These are phyloP conservation scores for Solanum megistacrolobum DNA, from an alignment of 257 asterid species.

Conservation along the genomic window DNA sequence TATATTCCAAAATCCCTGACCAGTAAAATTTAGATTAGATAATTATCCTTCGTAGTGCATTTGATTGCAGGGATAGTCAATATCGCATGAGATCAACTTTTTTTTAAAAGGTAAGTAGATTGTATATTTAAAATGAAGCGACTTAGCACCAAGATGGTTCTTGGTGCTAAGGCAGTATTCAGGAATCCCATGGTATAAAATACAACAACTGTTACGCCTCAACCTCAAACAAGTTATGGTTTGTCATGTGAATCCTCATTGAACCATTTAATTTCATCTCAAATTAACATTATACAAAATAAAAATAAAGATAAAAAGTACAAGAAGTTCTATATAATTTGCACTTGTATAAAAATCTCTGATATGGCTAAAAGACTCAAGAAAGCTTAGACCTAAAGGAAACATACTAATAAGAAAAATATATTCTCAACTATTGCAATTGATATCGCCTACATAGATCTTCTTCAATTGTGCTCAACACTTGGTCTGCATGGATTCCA, in stretches of 20 bases:
- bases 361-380: not conserved
- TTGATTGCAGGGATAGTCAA: not conserved
- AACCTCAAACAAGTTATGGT: not conserved
- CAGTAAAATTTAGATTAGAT: not conserved
- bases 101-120: not conserved
- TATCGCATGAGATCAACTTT: not conserved
- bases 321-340: not conserved
- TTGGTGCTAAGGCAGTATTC: not conserved
- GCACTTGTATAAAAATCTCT: not conserved
- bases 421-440: not conserved
- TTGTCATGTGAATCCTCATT: not conserved
- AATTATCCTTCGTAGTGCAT: not conserved
- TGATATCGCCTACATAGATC: not conserved
- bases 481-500: not conserved
- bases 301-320: not conserved
- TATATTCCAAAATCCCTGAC: not conserved
- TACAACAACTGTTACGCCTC: not conserved
- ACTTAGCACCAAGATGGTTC: not conserved
- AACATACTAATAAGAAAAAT: not conserved
- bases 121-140: not conserved
- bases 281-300: not conserved
- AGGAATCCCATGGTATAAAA: not conserved
- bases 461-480: not conserved
- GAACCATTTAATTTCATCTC: not conserved
- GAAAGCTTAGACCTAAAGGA: not conserved